These are phyloP conservation scores for Lactarius psammicola DNA, from an alignment of 768 basidiomycete genomes.

Conservation along the genomic window DNA sequence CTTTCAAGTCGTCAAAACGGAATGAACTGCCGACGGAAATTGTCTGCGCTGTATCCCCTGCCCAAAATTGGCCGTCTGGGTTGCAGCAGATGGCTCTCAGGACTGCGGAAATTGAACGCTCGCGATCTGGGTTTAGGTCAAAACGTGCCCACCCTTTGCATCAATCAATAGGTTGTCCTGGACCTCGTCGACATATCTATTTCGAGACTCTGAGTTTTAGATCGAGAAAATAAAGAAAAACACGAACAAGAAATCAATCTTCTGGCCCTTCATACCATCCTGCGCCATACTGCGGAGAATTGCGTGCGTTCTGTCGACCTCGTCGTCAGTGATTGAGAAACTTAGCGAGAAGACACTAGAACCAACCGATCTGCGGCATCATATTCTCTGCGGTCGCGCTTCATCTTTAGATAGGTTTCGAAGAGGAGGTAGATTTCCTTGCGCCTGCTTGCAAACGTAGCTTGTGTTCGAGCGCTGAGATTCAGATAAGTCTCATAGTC, in stretches of 20 bases:
- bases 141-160: constrained; percentile 45
- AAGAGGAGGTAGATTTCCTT: constrained; percentile 53
- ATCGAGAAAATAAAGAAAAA: neutral
- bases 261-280: constrained; percentile 15
- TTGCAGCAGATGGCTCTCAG: constrained; percentile 59
- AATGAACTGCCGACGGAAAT: constrained; percentile 72
- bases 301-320: constrained; percentile 16
- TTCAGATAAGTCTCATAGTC: constrained; percentile 23
- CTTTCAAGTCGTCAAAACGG: constrained; percentile 65
- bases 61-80: constrained; percentile 72
- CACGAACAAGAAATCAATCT: constrained; percentile 15
- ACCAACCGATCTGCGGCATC: constrained; percentile 62
- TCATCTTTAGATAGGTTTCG: constrained; percentile 48
- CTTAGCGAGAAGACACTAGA: neutral
- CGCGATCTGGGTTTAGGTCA: too few relatives aligned
- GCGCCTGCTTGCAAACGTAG: constrained; percentile 53
- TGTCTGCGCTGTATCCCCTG: constrained; percentile 75
- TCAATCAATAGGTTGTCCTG: constrained; percentile 67
- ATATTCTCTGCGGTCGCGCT: constrained; percentile 43
- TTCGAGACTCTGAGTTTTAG: neutral
- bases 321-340: neutral
- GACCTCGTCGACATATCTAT: constrained; percentile 70
- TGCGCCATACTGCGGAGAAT: constrained; percentile 15
- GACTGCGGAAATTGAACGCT: constrained; percentile 40
- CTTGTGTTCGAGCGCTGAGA: constrained; percentile 52